Percentiles rank a stretch among this genome's conserved stretches.
Conservation (phyloP, 768 basidiomycete species). For the Glaciozyma martinii region DNA sequence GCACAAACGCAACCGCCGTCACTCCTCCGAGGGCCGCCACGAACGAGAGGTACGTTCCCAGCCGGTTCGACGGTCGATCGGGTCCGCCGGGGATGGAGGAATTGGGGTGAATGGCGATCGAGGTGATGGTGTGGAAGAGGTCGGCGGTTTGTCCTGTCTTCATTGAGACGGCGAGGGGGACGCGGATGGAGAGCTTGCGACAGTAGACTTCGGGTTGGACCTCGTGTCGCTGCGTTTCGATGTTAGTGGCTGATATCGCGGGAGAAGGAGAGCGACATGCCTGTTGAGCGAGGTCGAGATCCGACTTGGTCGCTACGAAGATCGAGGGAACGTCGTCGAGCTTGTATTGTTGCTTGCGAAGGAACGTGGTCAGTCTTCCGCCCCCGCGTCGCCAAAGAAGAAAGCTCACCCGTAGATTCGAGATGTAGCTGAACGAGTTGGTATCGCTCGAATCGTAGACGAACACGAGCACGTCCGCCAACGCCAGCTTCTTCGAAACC, state of each 20-base stretch:
- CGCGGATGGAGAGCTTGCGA: conserved; percentile 73
- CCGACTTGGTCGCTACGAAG: conserved; percentile 98
- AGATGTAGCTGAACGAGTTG: conserved; percentile 97
- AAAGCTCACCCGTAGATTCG: conserved; percentile 72
- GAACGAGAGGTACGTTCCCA: conserved; percentile 63
- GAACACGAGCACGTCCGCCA: conserved; percentile 89
- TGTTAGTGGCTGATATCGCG: no score
- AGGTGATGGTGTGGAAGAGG: conserved; percentile 75
- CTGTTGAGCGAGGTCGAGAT: conserved; percentile 92
- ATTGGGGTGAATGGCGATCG: conserved; percentile 77
- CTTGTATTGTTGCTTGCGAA: conserved; percentile 88
- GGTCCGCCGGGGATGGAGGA: conserved; percentile 71
- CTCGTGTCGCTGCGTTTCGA: conserved; percentile 66
- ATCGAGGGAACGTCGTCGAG: conserved; percentile 89
- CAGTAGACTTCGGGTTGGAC: conserved; percentile 98
- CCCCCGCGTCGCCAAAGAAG: conserved; percentile 1
- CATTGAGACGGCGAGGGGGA: conserved; percentile 88
- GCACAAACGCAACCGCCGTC: conserved; percentile 60
- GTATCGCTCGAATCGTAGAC: conserved; percentile 97
- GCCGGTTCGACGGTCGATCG: conserved; percentile 60
- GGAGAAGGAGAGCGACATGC: conserved; percentile 41
- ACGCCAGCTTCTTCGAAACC: conserved; percentile 79
- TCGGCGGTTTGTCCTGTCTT: conserved; percentile 75
- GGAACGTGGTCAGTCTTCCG: not conserved
- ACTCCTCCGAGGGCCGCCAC: conserved; percentile 66